Conservation (phyloP, 1,139 yeast genomes). For the Kodamaea suecica region DNA sequence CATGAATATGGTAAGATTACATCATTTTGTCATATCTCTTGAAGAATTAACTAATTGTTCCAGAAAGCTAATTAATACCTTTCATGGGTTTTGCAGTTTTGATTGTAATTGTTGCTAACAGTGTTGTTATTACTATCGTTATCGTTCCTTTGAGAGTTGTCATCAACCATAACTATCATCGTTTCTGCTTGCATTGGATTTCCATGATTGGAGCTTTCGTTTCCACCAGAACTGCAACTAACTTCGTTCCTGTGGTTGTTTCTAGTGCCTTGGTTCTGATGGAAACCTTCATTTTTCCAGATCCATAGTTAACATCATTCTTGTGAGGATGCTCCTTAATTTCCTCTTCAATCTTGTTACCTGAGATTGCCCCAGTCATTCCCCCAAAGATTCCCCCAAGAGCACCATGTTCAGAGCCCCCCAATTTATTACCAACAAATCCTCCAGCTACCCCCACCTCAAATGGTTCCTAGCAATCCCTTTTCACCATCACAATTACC, state of each 20-base stretch:
- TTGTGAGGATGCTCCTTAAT: slow-evolving; percentile 23
- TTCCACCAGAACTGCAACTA: slow-evolving; percentile 2
- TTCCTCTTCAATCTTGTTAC: slow-evolving; percentile 50
- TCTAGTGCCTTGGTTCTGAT: not conserved
- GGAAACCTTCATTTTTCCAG: not conserved
- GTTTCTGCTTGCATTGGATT: slow-evolving; percentile 1
- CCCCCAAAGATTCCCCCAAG: slow-evolving; percentile 59
- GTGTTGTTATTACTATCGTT: too few species aligned
- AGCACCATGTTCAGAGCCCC: slow-evolving; percentile 43
- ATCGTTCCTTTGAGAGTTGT: too few species aligned
- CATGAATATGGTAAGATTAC: too few species aligned
- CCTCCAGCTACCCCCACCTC: slow-evolving; percentile 66
- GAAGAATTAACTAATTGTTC: too few species aligned
- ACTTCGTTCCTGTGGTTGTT: slow-evolving; percentile 11
- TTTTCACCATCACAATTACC: slow-evolving; percentile 36
- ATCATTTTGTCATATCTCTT: too few species aligned
- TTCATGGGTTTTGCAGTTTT: too few species aligned
- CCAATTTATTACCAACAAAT: slow-evolving; percentile 42
- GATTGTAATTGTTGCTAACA: too few species aligned
- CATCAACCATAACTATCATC: not conserved
- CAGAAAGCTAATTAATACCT: too few species aligned
- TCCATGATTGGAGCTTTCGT: not conserved
- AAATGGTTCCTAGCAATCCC: slow-evolving; percentile 52
- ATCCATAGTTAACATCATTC: slow-evolving; percentile 12
- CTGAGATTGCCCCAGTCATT: slow-evolving; percentile 58